Evolutionary conservation across 495 filamentous ascomycete species (phyloP).

Genomic region (Diplogelasinospora grovesii): DNA sequence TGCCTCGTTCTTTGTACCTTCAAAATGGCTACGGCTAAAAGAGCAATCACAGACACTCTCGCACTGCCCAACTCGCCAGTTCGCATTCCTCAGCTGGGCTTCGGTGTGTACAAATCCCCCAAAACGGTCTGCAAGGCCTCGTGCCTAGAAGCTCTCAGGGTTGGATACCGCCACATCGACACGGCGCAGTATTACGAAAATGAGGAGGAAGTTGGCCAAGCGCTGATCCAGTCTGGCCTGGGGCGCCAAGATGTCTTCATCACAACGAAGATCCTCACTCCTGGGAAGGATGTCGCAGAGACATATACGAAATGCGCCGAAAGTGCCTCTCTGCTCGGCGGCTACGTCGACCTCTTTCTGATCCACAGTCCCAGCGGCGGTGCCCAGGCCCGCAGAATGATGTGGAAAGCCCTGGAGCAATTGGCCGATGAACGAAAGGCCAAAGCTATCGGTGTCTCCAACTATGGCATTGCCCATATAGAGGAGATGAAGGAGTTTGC

Average conservation of each 20-base stretch:
- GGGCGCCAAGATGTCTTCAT: constrained; percentile 61
- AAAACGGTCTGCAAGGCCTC: background rate
- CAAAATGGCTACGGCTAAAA: too few species aligned
- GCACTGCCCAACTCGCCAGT: too few species aligned
- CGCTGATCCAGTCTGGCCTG: constrained; percentile 50
- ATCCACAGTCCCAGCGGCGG: constrained; percentile 30
- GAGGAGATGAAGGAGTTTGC: constrained; percentile 51
- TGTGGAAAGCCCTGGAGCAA: constrained; percentile 54
- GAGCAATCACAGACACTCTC: too few species aligned
- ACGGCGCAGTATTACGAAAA: constrained; percentile 63
- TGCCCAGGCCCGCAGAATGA: constrained; percentile 42
- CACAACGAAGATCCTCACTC: constrained; percentile 50
- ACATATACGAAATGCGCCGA: constrained; percentile 5
- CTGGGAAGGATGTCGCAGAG: background rate
- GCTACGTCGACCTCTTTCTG: constrained; percentile 32
- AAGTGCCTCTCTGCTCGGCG: background rate
- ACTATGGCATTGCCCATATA: constrained; percentile 62
- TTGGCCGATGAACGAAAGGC: constrained; percentile 53
- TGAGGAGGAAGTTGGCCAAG: constrained; percentile 55
- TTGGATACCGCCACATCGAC: constrained; percentile 71
- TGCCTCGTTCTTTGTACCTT: too few species aligned
- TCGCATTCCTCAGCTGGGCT: constrained; percentile 6
- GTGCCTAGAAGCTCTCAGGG: constrained; percentile 16
- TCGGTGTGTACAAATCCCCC: constrained; percentile 6
- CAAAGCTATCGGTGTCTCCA: constrained; percentile 55